Evolutionary conservation across 2,329 filamentous ascomycete species (phyloP), one percentile per base, ranked within the genome.

Genomic region (Trichoderma hamatum): DNA sequence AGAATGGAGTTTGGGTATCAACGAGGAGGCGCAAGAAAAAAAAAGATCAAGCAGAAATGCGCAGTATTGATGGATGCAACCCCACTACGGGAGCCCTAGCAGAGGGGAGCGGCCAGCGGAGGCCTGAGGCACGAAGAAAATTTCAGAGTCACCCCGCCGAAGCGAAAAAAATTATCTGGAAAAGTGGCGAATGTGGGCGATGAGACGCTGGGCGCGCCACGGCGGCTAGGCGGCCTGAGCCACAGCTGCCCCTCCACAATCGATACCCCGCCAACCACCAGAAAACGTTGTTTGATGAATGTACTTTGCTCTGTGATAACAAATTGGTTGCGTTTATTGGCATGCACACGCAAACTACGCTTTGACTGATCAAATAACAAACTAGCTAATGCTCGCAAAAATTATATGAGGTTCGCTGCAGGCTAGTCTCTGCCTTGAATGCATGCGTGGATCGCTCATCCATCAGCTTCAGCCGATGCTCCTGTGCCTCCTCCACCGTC

Each of bases 391-490:
- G 69, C 59, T 71, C 63, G 49, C 36, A 71, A 28, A 71, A 72
- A 3, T 46, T 58, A n/a, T 69, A 69, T 4, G 21, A 28, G 3
- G 2, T 1, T 0, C 24, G 4, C 9, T n/a, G 3, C 14, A 26
- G 58, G 3, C 5, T 13, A 5, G 21, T 1, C 26, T 69, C 14
- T 36, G 36, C 51, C 24, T 30, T 49, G 5, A 6, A 28, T n/a
- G 54, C 39, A 34, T 58, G 54, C 21, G 39, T n/a, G 16, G 34
- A 21, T 52, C 67, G 19, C 64, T 61, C 67, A 1, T 66, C 39
- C 71, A 72, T 71, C 62, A 72, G 55, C 39, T 63, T 59, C 11
- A 69, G 66, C 51, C 69, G 65, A 39, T 71, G 63, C 59, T 68
- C 54, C 1, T 51, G 21, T 1, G 69, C 63, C 39, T 69, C 69